Base-by-base conservation (phyloP, 805 yeast species). In the Metschnikowia orientalis region DNA sequence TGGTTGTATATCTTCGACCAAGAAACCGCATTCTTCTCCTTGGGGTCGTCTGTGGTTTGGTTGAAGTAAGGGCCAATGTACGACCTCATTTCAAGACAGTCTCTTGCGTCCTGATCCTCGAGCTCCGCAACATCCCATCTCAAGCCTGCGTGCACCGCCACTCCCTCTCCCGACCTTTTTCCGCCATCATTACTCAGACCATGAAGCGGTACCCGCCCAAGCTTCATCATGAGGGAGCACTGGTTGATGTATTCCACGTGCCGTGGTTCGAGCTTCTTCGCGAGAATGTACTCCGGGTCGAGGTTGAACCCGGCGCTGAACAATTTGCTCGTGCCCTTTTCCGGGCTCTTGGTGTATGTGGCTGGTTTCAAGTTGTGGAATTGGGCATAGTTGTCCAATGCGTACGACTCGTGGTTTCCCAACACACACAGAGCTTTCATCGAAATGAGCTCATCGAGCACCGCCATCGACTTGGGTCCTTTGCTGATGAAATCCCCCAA, bases 401-500 rank as follows among this genome's bases (percentile, higher is more conserved):
- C 72, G 40, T 77, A 79, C 40, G 80, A 68, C 57, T 89, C 97
- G 56, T 90, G 96, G 61, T 89, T 89, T 0, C 97, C 97, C 38
- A 92, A 61, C 2, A 89, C 76, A 52, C 95, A 88, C 34, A 75
- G 77, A 10, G 84, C 71, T 10, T 73, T 61, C 44, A 77, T 53
- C 14, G 74, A 62, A 20, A 79, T 50, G 34, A 57, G 51, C 36
- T 37, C 79, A 38, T 87, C 80, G 8, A 88, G 53, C 2, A 87
- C 87, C 23, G 71, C 73, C 9, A 73, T 41, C 1, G 95, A 82
- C 37, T 82, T 77, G 4, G 83, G 79, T 1, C 97, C 97, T 53
- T 89, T 90, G 31, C 87, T 69, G 11, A 85, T 65, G 54, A 88
- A 85, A 52, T 89, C 97, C 4, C 97, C 97, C 13, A 88, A 57